Evolutionary conservation across 2,329 filamentous ascomycete genomes (phyloP), one percentile per base, ranked within the genome.

Genomic region (Dactylonectria macrodidyma): DNA sequence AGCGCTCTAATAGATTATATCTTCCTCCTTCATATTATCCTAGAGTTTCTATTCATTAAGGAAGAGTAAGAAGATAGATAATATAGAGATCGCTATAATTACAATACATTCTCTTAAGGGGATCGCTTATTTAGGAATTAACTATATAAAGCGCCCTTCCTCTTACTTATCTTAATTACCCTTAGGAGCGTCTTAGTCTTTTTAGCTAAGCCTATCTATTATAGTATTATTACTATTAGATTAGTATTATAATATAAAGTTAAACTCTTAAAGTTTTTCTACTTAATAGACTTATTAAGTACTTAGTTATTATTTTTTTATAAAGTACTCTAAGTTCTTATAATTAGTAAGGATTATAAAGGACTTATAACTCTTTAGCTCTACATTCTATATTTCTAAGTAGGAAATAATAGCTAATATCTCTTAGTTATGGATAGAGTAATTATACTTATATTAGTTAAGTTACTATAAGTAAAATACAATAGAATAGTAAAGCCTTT

Each of bases 401-500:
- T 19, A 19, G 19, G 1, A 19, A 19, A 19, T 19, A 19, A 19
- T 19, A 19, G 1, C 19, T 19, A 19, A 19, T 19, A 19, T 19
- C 19, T 19, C 19, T 19, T 19, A 19, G 19, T 19, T 19, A 19
- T 19, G 1, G 1, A 19, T 19, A 19, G 19, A 1, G 19, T 19
- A 19, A 1, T 19, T 19, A 46, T 57, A 57, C 16, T 57, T 46
- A 24, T 19, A 36, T 46, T 44, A 6, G 2, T 5, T 57, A 46
- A 57, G 36, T 44, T 30, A 8, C n/a, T 57, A 46, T 46, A 57
- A 57, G 54, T 57, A 34, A 34, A 24, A 57, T 6, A 22, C 16
- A n/a, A 57, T n/a, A 2, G 19, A 11, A 3, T 46, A 16, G 3
- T 12, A 16, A 41, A 2, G 16, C 9, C 9, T 14, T 41, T 2